Conservation (phyloP, 768 basidiomycete genomes). For the Suillus weaverae region DNA sequence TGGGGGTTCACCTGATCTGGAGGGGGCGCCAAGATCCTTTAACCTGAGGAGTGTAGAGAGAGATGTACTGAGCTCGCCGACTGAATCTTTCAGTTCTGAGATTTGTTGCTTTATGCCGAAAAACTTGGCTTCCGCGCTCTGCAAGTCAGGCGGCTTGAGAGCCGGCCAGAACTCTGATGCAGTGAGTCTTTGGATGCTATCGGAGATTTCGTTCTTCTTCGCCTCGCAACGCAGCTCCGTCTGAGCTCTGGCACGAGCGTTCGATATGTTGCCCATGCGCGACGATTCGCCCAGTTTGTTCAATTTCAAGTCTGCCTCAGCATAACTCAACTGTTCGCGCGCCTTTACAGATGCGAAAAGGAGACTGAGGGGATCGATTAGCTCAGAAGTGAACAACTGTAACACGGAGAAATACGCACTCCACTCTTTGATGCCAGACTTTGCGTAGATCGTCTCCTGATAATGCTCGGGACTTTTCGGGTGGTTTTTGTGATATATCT, state of each 20-base stretch:
- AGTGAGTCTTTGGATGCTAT: conserved; percentile 29
- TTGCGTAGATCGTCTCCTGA: conserved; percentile 38
- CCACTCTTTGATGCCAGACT: conserved; percentile 42
- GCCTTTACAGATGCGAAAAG: conserved; percentile 35
- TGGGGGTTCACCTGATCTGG: conserved; percentile 7
- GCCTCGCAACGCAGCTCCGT: conserved; percentile 26
- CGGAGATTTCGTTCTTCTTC: conserved; percentile 36
- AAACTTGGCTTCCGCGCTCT: conserved; percentile 20
- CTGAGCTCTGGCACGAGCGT: conserved; percentile 23
- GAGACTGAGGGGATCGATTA: conserved; percentile 26
- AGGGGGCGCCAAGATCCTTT: background rate
- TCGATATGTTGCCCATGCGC: conserved; percentile 23
- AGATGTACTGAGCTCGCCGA: conserved; percentile 25
- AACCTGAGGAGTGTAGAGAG: conserved; percentile 24
- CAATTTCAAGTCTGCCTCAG: conserved; percentile 35
- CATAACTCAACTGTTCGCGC: conserved; percentile 33
- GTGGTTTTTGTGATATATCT: background rate
- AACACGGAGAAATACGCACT: conserved; percentile 28
- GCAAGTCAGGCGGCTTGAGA: conserved; percentile 25
- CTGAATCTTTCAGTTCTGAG: conserved; percentile 27
- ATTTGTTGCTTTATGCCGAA: conserved; percentile 30
- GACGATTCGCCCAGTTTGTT: conserved; percentile 26
- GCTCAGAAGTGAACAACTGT: conserved; percentile 1
- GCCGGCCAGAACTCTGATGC: conserved; percentile 43
- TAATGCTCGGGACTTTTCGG: conserved; percentile 2